Conservation (phyloP, 805 yeast species). For the Candida parachauliodes region DNA sequence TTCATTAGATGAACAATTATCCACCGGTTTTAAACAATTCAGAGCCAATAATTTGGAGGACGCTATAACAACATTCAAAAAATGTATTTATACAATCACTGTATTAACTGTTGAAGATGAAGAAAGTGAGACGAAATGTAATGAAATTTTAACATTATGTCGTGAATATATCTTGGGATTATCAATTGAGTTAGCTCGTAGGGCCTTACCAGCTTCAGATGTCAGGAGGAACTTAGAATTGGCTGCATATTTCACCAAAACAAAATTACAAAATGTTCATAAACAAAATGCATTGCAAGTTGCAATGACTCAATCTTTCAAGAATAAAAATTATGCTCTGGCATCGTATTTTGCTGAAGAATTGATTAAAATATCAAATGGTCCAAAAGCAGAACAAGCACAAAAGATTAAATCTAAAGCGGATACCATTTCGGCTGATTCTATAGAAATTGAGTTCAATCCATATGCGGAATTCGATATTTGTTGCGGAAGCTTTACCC, state of each 20-base stretch:
- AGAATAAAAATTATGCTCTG: slow-evolving; percentile 78
- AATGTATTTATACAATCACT: slow-evolving; percentile 70
- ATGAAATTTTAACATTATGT: slow-evolving; percentile 66
- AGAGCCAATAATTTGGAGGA: slow-evolving; percentile 77
- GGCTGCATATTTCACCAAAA: slow-evolving; percentile 92
- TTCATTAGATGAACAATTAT: slow-evolving; percentile 54
- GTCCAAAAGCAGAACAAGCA: slow-evolving; percentile 87
- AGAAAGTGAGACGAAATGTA: slow-evolving; percentile 74
- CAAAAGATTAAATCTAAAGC: slow-evolving; percentile 75
- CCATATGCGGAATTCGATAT: slow-evolving; percentile 88
- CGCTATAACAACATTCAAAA: slow-evolving; percentile 78
- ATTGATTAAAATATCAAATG: slow-evolving; percentile 67
- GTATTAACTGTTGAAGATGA: slow-evolving; percentile 67
- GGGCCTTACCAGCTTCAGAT: slow-evolving; percentile 67
- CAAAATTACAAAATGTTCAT: slow-evolving; percentile 78
- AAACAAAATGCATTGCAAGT: slow-evolving; percentile 85
- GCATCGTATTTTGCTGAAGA: slow-evolving; percentile 90
- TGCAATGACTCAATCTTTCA: slow-evolving; percentile 91
- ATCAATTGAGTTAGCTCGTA: slow-evolving; percentile 86
- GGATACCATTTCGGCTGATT: slow-evolving; percentile 78
- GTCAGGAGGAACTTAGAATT: slow-evolving; percentile 86
- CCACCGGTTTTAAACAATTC: slow-evolving; percentile 78
- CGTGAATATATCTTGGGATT: slow-evolving; percentile 90
- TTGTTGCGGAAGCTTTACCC: slow-evolving; percentile 83
- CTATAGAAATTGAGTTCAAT: slow-evolving; percentile 87